Evolutionary conservation across 2,329 filamentous ascomycete genomes (phyloP).

Genomic region (Alternaria sp.): DNA sequence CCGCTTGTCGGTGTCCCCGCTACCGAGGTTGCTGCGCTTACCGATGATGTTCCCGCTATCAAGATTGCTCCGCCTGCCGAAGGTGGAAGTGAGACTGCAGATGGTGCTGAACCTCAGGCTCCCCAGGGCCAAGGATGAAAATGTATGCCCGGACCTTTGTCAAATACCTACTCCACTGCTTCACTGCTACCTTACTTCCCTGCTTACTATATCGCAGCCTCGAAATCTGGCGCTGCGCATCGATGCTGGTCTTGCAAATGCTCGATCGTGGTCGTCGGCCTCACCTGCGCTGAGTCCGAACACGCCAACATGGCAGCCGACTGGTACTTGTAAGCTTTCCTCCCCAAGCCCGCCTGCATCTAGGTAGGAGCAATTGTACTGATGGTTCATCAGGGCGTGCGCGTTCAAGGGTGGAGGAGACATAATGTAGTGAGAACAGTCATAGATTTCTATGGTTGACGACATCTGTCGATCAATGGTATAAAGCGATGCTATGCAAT

Average conservation of each 20-base stretch:
- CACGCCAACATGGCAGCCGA: background rate
- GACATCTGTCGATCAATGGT: constrained; percentile 9
- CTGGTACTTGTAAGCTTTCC: background rate
- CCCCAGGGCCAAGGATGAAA: background rate
- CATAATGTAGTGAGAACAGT: background rate
- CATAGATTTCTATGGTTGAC: constrained; percentile 7
- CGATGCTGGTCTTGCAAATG: background rate
- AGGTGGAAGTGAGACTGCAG: background rate
- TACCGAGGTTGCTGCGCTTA: background rate
- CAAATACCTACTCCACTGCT: background rate
- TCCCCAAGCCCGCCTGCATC: background rate
- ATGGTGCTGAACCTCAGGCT: background rate
- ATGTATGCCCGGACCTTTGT: background rate
- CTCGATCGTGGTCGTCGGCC: background rate
- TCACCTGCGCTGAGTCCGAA: background rate
- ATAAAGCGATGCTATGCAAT: constrained; percentile 11
- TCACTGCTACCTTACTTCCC: background rate
- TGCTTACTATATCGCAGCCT: background rate
- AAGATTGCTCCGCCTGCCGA: background rate
- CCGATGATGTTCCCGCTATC: background rate
- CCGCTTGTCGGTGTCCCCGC: background rate
- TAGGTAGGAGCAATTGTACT: background rate
- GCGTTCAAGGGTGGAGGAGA: background rate
- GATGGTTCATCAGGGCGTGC: background rate
- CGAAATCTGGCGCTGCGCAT: background rate